Evolutionary conservation across 2,329 filamentous ascomycete species (phyloP).

Genomic region (Ascosphaera aggregata): DNA sequence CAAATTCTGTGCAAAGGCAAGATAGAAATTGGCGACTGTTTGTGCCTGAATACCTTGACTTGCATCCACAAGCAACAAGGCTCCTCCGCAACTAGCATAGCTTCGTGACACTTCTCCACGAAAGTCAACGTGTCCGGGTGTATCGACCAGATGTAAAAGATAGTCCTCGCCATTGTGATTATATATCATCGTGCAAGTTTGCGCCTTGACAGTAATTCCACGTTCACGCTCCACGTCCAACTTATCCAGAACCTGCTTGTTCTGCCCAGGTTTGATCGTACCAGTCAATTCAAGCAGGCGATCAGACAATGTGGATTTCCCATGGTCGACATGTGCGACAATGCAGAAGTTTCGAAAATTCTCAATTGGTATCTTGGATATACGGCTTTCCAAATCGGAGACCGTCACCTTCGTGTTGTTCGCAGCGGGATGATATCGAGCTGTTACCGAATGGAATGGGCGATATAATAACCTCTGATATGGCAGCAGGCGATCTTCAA

Average conservation of each 20-base stretch:
- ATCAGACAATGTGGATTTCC: conserved; percentile 88
- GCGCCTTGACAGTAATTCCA: conserved; percentile 95
- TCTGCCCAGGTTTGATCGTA: conserved; percentile 63
- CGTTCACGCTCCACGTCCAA: conserved; percentile 89
- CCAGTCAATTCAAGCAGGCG: conserved; percentile 82
- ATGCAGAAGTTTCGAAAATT: conserved; percentile 84
- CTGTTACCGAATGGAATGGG: background rate
- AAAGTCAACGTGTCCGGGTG: conserved; percentile 94
- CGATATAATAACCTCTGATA: background rate
- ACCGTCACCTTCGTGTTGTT: conserved; percentile 9
- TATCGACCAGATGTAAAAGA: conserved; percentile 85
- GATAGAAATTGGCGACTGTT: conserved; percentile 95
- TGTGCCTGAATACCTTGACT: conserved; percentile 94
- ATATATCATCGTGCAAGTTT: conserved; percentile 97
- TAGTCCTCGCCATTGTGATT: conserved; percentile 70
- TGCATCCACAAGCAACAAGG: conserved; percentile 78
- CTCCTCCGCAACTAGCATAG: conserved; percentile 89
- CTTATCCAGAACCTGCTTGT: conserved; percentile 93
- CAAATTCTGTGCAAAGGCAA: conserved; percentile 81
- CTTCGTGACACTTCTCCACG: conserved; percentile 86
- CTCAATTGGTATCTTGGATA: conserved; percentile 26
- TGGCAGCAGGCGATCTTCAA: conserved; percentile 3
- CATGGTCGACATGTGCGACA: conserved; percentile 96
- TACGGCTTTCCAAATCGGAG: conserved; percentile 34
- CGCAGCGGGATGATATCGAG: conserved; percentile 1